Percentiles rank a stretch among this genome's conserved stretches.
Conservation (phyloP, 352 stramenopile genomes). For the Phytophthora capsici region DNA sequence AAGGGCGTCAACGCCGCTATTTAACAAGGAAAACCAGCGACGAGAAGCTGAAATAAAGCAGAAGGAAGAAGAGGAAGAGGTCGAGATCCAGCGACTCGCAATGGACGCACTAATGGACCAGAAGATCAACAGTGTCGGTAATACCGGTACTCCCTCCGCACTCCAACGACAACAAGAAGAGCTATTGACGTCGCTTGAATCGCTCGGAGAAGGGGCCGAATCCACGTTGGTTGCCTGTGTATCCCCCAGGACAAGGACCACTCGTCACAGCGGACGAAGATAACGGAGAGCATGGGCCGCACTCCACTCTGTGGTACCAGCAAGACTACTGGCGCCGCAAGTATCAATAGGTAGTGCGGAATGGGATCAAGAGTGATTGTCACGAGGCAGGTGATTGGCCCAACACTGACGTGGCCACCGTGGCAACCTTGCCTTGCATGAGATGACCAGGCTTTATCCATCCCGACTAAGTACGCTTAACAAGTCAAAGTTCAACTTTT, state of each 20-base stretch:
- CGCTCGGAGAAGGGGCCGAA: slow-evolving; percentile 19
- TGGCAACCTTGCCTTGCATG: no score
- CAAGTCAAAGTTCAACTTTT: slow-evolving; percentile 1
- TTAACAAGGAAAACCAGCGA: slow-evolving; percentile 18
- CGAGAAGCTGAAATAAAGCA: slow-evolving; percentile 3
- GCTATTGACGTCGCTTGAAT: slow-evolving; percentile 47
- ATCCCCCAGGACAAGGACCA: background rate
- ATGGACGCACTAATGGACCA: slow-evolving; percentile 45
- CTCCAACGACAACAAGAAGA: slow-evolving; percentile 44
- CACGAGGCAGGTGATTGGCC: no score
- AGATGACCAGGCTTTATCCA: background rate
- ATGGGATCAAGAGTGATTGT: no score
- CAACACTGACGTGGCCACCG: no score
- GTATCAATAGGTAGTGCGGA: slow-evolving; percentile 35
- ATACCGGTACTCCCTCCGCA: background rate
- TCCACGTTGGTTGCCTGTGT: slow-evolving; percentile 22
- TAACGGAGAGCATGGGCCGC: slow-evolving; percentile 4
- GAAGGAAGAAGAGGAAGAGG: slow-evolving; percentile 24
- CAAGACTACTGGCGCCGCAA: slow-evolving; percentile 62
- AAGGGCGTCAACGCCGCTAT: background rate
- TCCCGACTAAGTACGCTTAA: background rate
- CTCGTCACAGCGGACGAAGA: slow-evolving; percentile 9
- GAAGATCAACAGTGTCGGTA: slow-evolving; percentile 14
- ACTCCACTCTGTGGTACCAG: slow-evolving; percentile 50
- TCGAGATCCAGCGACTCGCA: slow-evolving; percentile 33